Evolutionary conservation across 2,329 filamentous ascomycete species (phyloP).

Genomic region (Ophiostoma novo-ulmi): DNA sequence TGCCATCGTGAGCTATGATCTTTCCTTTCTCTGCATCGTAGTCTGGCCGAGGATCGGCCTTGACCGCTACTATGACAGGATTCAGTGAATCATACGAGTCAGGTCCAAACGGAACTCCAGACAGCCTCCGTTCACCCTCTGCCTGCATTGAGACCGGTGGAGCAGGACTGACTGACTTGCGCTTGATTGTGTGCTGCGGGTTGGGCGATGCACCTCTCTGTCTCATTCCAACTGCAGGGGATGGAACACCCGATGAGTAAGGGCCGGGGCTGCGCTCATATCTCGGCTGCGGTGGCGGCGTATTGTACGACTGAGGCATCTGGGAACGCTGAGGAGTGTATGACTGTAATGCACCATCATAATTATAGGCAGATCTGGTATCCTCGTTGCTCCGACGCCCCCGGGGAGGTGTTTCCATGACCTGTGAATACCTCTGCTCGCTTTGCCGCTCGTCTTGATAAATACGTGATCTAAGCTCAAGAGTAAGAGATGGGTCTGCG

Average conservation of each 20-base stretch:
- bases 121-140: constrained; percentile 42
- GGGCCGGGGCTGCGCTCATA: constrained; percentile 40
- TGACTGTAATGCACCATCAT: constrained; percentile 30
- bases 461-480: constrained; percentile 54
- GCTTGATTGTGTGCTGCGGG: constrained; percentile 50
- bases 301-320: constrained; percentile 33
- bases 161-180: constrained; percentile 71
- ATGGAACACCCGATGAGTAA: constrained; percentile 37
- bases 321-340: constrained; percentile 34
- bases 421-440: constrained; percentile 39
- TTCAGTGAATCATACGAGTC: constrained; percentile 73
- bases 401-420: constrained; percentile 39
- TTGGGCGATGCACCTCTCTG: constrained; percentile 42
- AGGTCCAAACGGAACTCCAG: constrained; percentile 65
- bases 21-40: constrained; percentile 57
- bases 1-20: constrained; percentile 69
- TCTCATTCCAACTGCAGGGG: constrained; percentile 34
- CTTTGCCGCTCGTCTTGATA: constrained; percentile 47
- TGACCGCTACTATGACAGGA: constrained; percentile 43
- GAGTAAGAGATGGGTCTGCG: constrained; percentile 51
- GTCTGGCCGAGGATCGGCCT: constrained; percentile 36
- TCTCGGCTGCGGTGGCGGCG: constrained; percentile 21
- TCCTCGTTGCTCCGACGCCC: constrained; percentile 39
- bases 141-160: constrained; percentile 49
- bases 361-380: constrained; percentile 29